Base-by-base conservation (phyloP, 306 rosid genomes). In the Sophora flavescens region DNA sequence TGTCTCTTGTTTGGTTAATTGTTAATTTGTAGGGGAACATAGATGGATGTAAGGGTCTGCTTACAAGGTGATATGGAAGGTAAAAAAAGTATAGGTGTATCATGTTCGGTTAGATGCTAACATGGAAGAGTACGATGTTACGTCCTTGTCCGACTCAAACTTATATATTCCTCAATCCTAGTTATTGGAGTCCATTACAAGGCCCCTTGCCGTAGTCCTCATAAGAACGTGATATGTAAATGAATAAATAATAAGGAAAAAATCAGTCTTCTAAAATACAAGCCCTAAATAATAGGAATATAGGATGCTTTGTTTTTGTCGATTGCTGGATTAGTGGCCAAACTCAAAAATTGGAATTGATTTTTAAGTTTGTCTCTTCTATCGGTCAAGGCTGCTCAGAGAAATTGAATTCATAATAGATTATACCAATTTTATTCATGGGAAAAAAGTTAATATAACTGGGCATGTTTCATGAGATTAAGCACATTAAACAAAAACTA, bases 1-100 rank as follows among this genome's bases (percentile, higher is more conserved):
- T 60, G 62, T 35, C 48, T 45, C 42, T 45, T 58, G 47, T 76
- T 53, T 76, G 42, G 74, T 65, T 65, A 53, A 66, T 35, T 39
- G 64, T 11, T 65, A 50, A 13, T 13, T 50, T 50, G 56, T 5
- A 39, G n/a, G 42, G 36, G 47, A 39, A 52, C 35, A 58, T 32
- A 17, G 45, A 45, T 57, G 69, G 39, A 57, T 57, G 17, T 70
- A 42, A 58, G 52, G 53, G 67, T 38, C 60, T 8, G 10, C 63
- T 15, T 60, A 8, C 6, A 57, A 44, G 47, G 58, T 73, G 30
- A 28, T 28, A 60, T 41, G 13, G 59, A 59, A 44, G 41, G 3
- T 42, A 42, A 72, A 56, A 42, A 16, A 41, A 22, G 1, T 22
- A 58, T 6, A 14, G 62, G 68, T 18, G 22, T 54, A 35, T 42